phyloP scores from a whole-genome alignment of 2,329 filamentous ascomycete genomes.

The Colletotrichum abscissum region DNA sequence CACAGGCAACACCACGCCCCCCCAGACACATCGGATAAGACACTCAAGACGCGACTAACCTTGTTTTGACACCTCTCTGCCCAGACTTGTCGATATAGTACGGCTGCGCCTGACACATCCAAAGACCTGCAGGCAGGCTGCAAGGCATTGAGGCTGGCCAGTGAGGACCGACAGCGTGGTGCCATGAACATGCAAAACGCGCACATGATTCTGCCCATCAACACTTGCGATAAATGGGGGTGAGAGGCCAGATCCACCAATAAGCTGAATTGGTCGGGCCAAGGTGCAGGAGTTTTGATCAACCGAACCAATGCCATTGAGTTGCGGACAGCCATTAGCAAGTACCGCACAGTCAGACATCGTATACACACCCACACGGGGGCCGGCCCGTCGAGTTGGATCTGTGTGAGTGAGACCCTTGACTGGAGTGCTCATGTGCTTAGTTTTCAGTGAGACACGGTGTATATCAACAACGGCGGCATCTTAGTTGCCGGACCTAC shows the following conservation, averaged over 20 bases:
- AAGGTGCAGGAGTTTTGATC: constrained; percentile 13
- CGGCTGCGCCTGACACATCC: constrained; percentile 32
- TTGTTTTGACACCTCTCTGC: constrained; percentile 24
- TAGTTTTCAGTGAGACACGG: neutral
- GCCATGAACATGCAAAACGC: constrained; percentile 8
- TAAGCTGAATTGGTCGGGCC: constrained; percentile 15
- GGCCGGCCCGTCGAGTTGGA: constrained; percentile 28
- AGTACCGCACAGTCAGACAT: constrained; percentile 27
- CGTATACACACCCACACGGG: constrained; percentile 17
- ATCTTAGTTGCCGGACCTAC: constrained; percentile 12
- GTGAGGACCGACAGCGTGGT: constrained; percentile 23
- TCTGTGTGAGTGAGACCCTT: constrained; percentile 1
- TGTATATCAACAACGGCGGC: constrained; percentile 21
- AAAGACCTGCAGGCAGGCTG: constrained; percentile 14
- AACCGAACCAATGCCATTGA: constrained; percentile 23
- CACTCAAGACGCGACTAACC: constrained; percentile 32
- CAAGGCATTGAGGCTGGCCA: constrained; percentile 19
- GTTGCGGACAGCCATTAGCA: constrained; percentile 24
- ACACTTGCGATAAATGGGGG: neutral
- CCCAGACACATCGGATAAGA: neutral
- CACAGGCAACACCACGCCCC: neutral
- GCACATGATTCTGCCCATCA: constrained; percentile 32
- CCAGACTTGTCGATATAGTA: neutral
- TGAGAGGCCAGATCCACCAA: constrained; percentile 29
- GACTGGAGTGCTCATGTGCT: constrained; percentile 17